Base-by-base conservation (phyloP, 75 land plant genomes). In the Pseudotsuga menziesii region DNA sequence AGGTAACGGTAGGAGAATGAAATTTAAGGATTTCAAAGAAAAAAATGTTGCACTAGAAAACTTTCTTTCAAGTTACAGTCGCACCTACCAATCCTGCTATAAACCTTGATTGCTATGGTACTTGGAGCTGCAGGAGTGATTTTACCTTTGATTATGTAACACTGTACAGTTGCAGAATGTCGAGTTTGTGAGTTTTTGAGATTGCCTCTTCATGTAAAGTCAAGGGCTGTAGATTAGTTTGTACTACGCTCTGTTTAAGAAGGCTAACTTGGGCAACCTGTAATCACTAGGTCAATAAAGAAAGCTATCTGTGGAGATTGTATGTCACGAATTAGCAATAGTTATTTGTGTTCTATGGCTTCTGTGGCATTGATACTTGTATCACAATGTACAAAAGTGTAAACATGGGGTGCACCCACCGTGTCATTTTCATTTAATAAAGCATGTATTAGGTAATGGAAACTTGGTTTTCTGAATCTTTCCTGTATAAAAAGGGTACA, bases 1-100 rank as follows among this genome's bases (percentile, higher is more conserved):
- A 89, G 91, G 89, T 41, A 84, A 89, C 75, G 91, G 91, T 27
- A 79, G 86, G 75, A 77, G 89, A 75, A 60, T 81, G 19, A 20
- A 80, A 41, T 89, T 78, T 58, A 79, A 72, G 76, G 80, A 82
- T 35, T 22, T 73, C 44, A 62, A 81, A 74, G 86, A 84, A 60
- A 86, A 82, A 58, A 84, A 89, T 58, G 41, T 56, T 36, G 41
- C 72, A 11, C 63, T 89, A 26, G 75, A 83, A 56, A 56, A 75
- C 9, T 71, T 79, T 61, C n/a, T 86, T 36, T 77, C 72, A 32
- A 74, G 73, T 56, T 61, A 66, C 11, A 56, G 57, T 27, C 62
- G 41, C 48, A 39, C 13, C 54, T 35, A 41, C 25, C 23, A 52
- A 48, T 6, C 44, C 16, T 15, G 14, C 22, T 55, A 73, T n/a